Conservation (phyloP, 352 stramenopile species). For the Thraustochytrium sp. region DNA sequence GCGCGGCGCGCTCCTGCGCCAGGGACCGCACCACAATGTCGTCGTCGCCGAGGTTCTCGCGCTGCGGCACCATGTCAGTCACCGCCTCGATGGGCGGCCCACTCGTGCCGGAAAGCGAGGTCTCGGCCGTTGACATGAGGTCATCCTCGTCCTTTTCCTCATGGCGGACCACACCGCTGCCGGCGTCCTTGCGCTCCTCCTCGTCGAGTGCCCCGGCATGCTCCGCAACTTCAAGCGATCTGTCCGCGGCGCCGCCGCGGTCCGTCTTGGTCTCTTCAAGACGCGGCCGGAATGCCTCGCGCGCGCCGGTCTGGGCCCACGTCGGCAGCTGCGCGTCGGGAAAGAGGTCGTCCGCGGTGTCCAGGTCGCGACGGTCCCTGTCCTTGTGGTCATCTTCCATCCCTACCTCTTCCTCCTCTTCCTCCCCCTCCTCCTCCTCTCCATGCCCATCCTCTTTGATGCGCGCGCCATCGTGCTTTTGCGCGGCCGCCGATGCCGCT, state of each 20-base stretch:
- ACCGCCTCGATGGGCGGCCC: background rate
- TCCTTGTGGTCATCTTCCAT: too few species aligned
- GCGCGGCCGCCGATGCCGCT: too few species aligned
- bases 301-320: background rate
- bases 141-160: background rate
- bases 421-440: too few species aligned
- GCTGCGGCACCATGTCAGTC: background rate
- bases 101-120: background rate
- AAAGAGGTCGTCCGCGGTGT: too few species aligned
- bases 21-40: background rate
- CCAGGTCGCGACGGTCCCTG: too few species aligned
- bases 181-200: background rate
- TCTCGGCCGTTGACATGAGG: background rate
- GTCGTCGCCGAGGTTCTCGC: background rate
- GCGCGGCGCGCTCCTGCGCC: slow-evolving; percentile 4
- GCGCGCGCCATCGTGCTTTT: too few species aligned
- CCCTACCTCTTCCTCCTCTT: too few species aligned
- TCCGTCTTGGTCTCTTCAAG: background rate
- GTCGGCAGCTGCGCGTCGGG: background rate
- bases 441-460: too few species aligned
- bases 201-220: background rate
- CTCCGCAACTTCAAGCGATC: background rate
- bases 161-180: background rate
- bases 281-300: too few species aligned
- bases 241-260: background rate